These are phyloP conservation scores for Apiospora arundinis DNA, from an alignment of 2,329 filamentous ascomycete species.

Conservation along the genomic window DNA sequence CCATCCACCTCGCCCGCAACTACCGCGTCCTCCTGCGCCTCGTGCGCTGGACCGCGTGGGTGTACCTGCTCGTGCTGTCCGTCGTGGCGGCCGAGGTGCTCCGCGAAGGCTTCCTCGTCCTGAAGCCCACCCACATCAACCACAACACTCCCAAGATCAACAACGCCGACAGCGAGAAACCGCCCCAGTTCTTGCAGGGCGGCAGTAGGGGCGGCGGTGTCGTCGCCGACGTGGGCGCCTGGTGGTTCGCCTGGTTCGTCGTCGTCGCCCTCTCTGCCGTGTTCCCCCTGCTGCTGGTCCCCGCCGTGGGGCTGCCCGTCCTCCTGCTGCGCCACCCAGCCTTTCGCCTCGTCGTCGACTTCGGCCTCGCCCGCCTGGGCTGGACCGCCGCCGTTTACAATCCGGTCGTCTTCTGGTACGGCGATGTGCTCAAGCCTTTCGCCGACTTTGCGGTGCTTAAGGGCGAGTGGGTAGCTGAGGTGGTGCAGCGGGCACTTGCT, in stretches of 20 bases:
- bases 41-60: conserved; percentile 31
- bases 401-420: conserved; percentile 15
- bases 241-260: conserved; percentile 33
- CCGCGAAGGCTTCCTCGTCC: conserved; percentile 31
- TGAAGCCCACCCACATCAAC: conserved; percentile 22
- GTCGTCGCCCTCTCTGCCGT: conserved; percentile 24
- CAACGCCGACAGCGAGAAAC: background rate
- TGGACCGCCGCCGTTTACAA: conserved; percentile 23
- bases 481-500: background rate
- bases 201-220: conserved; percentile 8
- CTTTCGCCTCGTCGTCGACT: conserved; percentile 20
- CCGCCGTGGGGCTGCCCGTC: conserved; percentile 19
- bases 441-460: background rate
- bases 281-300: conserved; percentile 20
- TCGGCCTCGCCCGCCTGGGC: conserved; percentile 22
- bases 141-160: conserved; percentile 22
- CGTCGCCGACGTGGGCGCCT: conserved; percentile 30
- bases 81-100: conserved; percentile 30
- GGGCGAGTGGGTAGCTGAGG: background rate
- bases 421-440: background rate
- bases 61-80: conserved; percentile 34
- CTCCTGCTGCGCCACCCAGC: conserved; percentile 22
- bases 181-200: background rate
- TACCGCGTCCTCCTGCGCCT: conserved; percentile 30
- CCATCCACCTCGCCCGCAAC: conserved; percentile 31